Evolutionary conservation across 208 protist genomes (phyloP), one percentile per base, ranked within the genome.

Genomic region (Kentomonas sorsogonicus): DNA sequence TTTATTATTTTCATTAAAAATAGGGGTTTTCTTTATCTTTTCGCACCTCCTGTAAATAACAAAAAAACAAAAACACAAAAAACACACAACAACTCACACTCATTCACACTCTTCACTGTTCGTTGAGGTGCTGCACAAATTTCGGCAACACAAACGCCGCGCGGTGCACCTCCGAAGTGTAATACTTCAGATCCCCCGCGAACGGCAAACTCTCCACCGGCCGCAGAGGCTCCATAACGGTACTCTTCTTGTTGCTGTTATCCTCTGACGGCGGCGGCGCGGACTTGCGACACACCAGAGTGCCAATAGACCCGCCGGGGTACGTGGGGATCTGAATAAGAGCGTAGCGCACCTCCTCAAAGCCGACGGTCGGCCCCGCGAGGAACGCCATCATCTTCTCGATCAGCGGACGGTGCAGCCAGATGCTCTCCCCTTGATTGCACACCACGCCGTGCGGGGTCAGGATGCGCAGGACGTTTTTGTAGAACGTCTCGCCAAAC

Each of bases 311-410:
- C 52, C 91, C 91, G 33, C 84, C 91, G n/a, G 94, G 92, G 72
- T 97, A 98, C 34, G 88, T 94, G n/a, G 94, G 92, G 59, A 91
- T 96, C 53, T 85, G 81, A 22, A 94, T 96, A 74, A 93, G 82
- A 15, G 83, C 85, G 60, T 98, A 98, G 62, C 96, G 87, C 23
- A 96, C 89, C 0, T 57, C 68, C 18, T 63, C 63, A 51, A 95
- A 97, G 31, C 89, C 82, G 23, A 91, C 71, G n/a, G n/a, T n/a
- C 33, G 86, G 71, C n/a, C 83, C 73, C 44, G 80, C 76, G 38
- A 93, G 66, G 58, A 95, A 90, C 5, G 51, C 30, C 60, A 83
- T 78, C 80, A 97, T 94, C 16, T 59, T 72, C 56, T 91, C 87
- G 60, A 98, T 98, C 4, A 98, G 74, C 7, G 79, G 72, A 47